These are phyloP conservation scores for Globisporangium nagaii DNA, from an alignment of 352 stramenopile species.

Conservation along the genomic window DNA sequence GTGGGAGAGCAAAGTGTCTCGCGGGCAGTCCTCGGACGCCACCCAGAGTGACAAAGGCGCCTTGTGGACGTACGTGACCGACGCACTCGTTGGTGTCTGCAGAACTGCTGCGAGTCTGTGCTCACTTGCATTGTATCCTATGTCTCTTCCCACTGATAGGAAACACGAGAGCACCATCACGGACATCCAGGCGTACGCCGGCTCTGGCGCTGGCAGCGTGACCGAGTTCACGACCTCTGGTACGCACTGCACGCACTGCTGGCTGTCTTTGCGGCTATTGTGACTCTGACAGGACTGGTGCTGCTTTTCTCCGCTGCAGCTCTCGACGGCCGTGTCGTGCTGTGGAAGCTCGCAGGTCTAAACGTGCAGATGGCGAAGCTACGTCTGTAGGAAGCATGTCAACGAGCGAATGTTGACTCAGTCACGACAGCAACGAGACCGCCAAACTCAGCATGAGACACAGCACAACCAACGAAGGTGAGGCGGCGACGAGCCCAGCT, in stretches of 20 bases:
- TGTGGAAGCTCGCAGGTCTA: slow-evolving; percentile 72
- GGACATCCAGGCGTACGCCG: slow-evolving; percentile 64
- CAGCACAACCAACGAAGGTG: neutral
- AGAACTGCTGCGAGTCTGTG: neutral
- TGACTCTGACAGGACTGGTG: no score
- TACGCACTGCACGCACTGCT: no score
- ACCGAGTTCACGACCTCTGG: slow-evolving; percentile 81
- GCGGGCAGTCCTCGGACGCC: slow-evolving; percentile 77
- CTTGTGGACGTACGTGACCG: slow-evolving; percentile 68
- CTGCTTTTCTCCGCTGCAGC: slow-evolving; percentile 28
- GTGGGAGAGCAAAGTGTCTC: slow-evolving; percentile 83
- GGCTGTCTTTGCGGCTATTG: no score
- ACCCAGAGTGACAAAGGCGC: slow-evolving; percentile 75
- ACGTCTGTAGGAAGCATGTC: slow-evolving; percentile 42
- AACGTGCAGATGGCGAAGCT: slow-evolving; percentile 80
- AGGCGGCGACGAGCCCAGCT: no score
- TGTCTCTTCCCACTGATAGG: slow-evolving; percentile 17
- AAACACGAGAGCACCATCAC: slow-evolving; percentile 86
- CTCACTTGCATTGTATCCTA: neutral
- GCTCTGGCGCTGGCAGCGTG: slow-evolving; percentile 45
- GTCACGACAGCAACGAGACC: no score
- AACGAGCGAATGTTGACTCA: neutral
- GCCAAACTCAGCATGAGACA: neutral
- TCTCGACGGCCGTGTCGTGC: slow-evolving; percentile 73
- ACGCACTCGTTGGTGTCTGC: neutral